Conservation (phyloP, 2,329 filamentous ascomycete species). For the Pestalotiopsis sp. region DNA sequence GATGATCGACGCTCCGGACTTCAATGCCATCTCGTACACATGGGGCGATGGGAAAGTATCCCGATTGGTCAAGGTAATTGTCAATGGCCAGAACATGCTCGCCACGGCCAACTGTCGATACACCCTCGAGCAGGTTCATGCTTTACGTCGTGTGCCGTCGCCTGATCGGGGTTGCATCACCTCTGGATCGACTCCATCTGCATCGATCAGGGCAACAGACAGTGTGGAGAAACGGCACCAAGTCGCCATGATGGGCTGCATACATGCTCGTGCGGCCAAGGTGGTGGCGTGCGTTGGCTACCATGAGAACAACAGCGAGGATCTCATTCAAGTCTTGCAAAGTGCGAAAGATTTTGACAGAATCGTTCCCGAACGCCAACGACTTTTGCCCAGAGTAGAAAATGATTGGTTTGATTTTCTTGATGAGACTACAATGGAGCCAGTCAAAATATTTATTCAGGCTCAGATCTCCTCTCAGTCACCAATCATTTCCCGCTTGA, state of each 20-base stretch:
- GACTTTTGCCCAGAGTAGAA: too few species aligned
- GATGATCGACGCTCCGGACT: background rate
- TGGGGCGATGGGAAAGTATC: background rate
- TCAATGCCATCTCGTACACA: background rate
- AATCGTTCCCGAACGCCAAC: too few species aligned
- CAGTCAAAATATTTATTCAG: too few species aligned
- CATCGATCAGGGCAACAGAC: background rate
- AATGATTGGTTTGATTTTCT: too few species aligned
- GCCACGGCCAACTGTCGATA: background rate
- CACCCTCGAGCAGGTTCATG: background rate
- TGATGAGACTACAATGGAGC: too few species aligned
- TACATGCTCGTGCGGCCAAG: background rate
- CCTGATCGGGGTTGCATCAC: background rate
- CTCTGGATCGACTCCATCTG: background rate
- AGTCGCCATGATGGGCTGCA: background rate
- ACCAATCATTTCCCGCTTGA: too few species aligned
- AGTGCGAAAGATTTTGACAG: background rate
- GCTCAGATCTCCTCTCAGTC: too few species aligned
- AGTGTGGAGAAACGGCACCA: background rate
- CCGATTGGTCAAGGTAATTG: background rate
- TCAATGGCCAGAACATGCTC: background rate
- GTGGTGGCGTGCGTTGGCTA: background rate
- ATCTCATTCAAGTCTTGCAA: background rate
- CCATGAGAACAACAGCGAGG: background rate
- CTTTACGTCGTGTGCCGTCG: background rate